Percentiles rank a stretch among this genome's conserved stretches.
These are phyloP conservation scores for Candida taoyuanica DNA, from an alignment of 805 yeast species.

Conservation along the genomic window DNA sequence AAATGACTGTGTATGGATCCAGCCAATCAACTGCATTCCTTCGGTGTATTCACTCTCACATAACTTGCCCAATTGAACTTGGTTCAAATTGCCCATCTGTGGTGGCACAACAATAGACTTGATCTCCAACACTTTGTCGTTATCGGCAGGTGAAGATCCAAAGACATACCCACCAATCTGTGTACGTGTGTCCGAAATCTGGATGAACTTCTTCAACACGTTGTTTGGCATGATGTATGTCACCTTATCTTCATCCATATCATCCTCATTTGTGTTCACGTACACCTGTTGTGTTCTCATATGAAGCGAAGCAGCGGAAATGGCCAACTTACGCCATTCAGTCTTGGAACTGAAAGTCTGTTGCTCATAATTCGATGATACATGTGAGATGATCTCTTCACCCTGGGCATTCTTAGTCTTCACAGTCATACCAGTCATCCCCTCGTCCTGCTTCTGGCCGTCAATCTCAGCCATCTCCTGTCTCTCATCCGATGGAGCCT, in stretches of 20 bases:
- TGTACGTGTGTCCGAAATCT: constrained; percentile 72
- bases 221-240: constrained; percentile 84
- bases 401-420: constrained; percentile 90
- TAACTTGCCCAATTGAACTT: constrained; percentile 34
- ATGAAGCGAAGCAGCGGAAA: constrained; percentile 68
- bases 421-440: constrained; percentile 55
- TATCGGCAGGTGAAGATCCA: constrained; percentile 75
- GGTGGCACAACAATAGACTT: constrained; percentile 75
- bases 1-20: constrained; percentile 86
- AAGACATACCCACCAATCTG: constrained; percentile 80
- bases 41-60: constrained; percentile 46
- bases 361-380: constrained; percentile 86
- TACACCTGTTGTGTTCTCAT: constrained; percentile 72
- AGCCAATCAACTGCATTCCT: constrained; percentile 79
- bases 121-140: constrained; percentile 71
- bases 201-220: constrained; percentile 68
- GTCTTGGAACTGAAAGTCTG: constrained; percentile 75
- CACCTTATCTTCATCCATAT: constrained; percentile 48
- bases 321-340: constrained; percentile 88
- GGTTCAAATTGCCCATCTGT: constrained; percentile 71
- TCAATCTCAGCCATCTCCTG: constrained; percentile 81
- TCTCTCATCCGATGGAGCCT: constrained; percentile 82
- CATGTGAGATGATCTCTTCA: constrained; percentile 90
- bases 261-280: constrained; percentile 53
- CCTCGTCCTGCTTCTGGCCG: constrained; percentile 37